Conservation (phyloP, 1,139 yeast genomes). For the Blastobotrys malaysiensis region DNA sequence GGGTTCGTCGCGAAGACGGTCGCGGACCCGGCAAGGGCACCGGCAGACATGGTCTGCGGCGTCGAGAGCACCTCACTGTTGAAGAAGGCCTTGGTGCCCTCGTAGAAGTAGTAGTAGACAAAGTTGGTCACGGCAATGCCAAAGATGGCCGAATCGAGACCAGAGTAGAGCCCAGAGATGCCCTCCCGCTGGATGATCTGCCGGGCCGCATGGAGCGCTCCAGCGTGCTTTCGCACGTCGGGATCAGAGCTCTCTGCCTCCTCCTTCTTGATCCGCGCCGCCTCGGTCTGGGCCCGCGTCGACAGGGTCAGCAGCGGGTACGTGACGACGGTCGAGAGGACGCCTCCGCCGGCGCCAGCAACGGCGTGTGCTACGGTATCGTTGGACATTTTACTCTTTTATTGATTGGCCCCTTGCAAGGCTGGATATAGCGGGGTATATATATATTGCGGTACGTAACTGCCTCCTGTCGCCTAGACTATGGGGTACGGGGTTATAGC, state of each 20-base stretch:
- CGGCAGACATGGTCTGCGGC: slow-evolving; percentile 67
- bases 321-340: slow-evolving; percentile 76
- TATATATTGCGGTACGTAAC: neutral
- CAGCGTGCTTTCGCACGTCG: slow-evolving; percentile 25
- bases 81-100: slow-evolving; percentile 55
- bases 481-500: neutral
- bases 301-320: slow-evolving; percentile 82
- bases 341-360: slow-evolving; percentile 93
- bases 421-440: neutral
- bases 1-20: slow-evolving; percentile 89
- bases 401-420: neutral
- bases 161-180: slow-evolving; percentile 68
- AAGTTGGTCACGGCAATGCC: slow-evolving; percentile 86
- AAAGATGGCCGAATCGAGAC: slow-evolving; percentile 79
- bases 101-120: slow-evolving; percentile 87
- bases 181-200: slow-evolving; percentile 59
- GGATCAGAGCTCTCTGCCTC: slow-evolving; percentile 22
- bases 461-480: neutral
- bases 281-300: slow-evolving; percentile 74
- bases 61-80: slow-evolving; percentile 46
- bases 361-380: slow-evolving; percentile 68
- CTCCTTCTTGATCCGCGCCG: slow-evolving; percentile 36
- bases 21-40: slow-evolving; percentile 82
- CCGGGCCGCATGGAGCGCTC: slow-evolving; percentile 37
- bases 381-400: slow-evolving; percentile 13